A percentile compares a stretch with the other conserved stretches of the same genome.
These are phyloP conservation scores for Eucalyptus grandis DNA, from an alignment of 345 rosid genomes.

Conservation along the genomic window DNA sequence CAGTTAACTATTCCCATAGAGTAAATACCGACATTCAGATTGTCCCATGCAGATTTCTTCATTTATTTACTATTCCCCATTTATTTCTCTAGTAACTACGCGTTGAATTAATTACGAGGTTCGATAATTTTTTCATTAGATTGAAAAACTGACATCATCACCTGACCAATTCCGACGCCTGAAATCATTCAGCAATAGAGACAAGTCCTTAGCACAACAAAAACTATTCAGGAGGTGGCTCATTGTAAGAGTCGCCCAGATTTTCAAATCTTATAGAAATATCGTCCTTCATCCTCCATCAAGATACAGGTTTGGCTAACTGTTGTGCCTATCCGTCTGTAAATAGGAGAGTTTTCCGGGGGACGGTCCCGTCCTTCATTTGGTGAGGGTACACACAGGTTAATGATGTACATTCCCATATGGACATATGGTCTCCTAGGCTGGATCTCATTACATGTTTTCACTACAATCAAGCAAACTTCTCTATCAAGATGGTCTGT, in stretches of 20 bases:
- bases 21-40: no score
- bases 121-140: no score
- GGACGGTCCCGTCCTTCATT: not conserved
- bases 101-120: not conserved
- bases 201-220: not conserved
- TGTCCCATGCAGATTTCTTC: accelerated
- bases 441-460: not conserved
- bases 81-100: accelerated
- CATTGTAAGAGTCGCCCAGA: not conserved
- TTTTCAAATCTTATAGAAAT: not conserved
- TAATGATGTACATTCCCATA: not conserved
- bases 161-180: not conserved
- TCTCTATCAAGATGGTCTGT: not conserved
- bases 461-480: not conserved
- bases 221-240: not conserved
- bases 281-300: not conserved
- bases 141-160: not conserved
- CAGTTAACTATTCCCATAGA: no score
- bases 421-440: not conserved
- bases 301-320: not conserved
- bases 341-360: not conserved
- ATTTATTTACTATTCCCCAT: not conserved
- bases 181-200: not conserved
- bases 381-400: not conserved
- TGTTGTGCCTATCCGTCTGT: not conserved